Evolutionary conservation across 192 early-diverging fungal species (phyloP).

Genomic region (Podila minutissima): DNA sequence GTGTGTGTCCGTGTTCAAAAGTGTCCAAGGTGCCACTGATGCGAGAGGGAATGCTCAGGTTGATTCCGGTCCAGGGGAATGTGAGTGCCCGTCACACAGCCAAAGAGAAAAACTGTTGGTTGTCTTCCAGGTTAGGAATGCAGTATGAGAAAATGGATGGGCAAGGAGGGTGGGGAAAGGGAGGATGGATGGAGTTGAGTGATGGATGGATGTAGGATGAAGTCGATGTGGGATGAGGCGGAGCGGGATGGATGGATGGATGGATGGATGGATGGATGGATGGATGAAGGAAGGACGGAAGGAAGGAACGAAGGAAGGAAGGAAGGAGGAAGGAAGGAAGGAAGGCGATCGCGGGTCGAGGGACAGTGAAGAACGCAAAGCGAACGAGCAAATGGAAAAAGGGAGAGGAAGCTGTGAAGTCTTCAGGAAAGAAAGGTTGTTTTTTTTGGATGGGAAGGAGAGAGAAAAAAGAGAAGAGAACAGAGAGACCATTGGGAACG

Average conservation of each 20-base stretch:
- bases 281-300: not conserved
- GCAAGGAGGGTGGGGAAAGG: not conserved
- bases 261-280: not conserved
- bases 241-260: not conserved
- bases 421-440: not conserved
- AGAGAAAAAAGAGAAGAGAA: not conserved
- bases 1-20: not conserved
- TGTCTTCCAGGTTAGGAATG: not conserved
- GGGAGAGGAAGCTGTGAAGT: not conserved
- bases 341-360: not conserved
- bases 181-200: not conserved
- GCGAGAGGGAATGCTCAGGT: not conserved
- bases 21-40: not conserved
- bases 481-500: not conserved
- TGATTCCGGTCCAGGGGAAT: not conserved
- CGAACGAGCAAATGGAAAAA: not conserved
- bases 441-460: not conserved
- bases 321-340: not conserved
- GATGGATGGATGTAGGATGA: slow-evolving; percentile 3
- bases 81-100: not conserved
- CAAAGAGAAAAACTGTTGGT: not conserved
- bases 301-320: not conserved
- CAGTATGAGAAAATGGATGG: not conserved
- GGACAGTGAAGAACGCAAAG: not conserved
- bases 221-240: not conserved